A percentile compares a stretch with the other conserved stretches of the same genome.
Conservation (phyloP, 176 grass and related monocot genomes). For the Panicum miliaceum region DNA sequence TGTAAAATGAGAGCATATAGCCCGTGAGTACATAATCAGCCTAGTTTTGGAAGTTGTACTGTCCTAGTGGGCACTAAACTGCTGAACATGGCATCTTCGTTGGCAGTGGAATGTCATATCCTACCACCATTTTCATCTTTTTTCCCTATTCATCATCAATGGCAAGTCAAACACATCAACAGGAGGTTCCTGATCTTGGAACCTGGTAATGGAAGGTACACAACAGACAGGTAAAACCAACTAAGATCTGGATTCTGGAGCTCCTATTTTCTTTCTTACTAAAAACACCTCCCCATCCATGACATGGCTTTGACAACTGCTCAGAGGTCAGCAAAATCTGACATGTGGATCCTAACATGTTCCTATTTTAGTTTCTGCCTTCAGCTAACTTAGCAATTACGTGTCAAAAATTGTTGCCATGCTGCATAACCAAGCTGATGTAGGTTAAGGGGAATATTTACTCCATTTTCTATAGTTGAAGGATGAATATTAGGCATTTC, state of each 20-base stretch:
- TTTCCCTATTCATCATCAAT: neutral
- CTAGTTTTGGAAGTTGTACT: neutral
- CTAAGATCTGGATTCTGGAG: neutral
- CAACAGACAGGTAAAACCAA: neutral
- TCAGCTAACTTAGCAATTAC: neutral
- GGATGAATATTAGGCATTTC: conserved; percentile 12
- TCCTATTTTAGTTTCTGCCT: neutral
- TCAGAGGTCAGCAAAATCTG: neutral
- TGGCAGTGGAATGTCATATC: neutral
- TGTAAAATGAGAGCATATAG: neutral
- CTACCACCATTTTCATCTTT: neutral
- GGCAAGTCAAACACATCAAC: neutral
- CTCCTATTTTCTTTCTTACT: conserved; percentile 14
- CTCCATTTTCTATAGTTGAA: neutral
- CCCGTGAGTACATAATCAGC: neutral
- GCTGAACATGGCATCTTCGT: conserved; percentile 1
- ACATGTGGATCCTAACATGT: neutral
- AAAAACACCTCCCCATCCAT: neutral
- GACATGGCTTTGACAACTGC: neutral
- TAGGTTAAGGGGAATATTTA: neutral
- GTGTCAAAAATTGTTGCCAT: neutral
- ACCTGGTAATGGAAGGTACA: neutral
- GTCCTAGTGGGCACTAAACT: neutral
- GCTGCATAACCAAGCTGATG: neutral
- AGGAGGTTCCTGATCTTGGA: neutral